These are phyloP conservation scores for Breynia disticha DNA, from an alignment of 441 rosid species.

Conservation along the genomic window DNA sequence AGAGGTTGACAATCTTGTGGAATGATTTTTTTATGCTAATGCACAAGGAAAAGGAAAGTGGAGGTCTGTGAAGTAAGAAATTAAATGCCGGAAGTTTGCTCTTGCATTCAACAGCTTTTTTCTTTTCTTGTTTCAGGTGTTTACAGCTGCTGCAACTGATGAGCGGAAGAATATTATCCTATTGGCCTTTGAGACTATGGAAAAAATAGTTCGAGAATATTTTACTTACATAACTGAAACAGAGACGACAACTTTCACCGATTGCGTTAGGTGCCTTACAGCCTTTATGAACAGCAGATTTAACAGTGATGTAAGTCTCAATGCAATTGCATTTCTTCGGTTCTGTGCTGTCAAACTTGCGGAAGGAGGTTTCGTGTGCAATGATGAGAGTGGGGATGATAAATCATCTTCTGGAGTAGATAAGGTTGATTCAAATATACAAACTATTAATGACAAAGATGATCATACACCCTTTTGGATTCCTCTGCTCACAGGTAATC, in stretches of 20 bases:
- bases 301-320: conserved; percentile 89
- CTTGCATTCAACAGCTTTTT: background rate
- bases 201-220: conserved; percentile 92
- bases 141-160: conserved; percentile 89
- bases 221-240: conserved; percentile 95
- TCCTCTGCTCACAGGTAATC: conserved; percentile 86
- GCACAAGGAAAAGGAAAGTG: background rate
- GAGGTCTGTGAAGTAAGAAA: background rate
- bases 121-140: conserved; percentile 39
- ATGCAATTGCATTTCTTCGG: conserved; percentile 96
- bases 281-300: conserved; percentile 91
- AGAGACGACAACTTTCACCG: conserved; percentile 82
- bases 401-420: conserved; percentile 28
- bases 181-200: conserved; percentile 95
- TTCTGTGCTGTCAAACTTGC: conserved; percentile 97
- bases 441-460: conserved; percentile 44
- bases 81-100: too few species aligned
- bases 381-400: conserved; percentile 39
- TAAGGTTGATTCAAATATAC: conserved; percentile 32
- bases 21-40: too few species aligned
- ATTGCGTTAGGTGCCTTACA: conserved; percentile 91
- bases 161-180: conserved; percentile 80
- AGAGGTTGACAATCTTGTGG: too few species aligned
- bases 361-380: conserved; percentile 80
- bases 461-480: conserved; percentile 84